A percentile compares a stretch with the other conserved stretches of the same genome.
phyloP scores from a whole-genome alignment of 371 early-diverging fungal species.

The Mucor plumbeus region DNA sequence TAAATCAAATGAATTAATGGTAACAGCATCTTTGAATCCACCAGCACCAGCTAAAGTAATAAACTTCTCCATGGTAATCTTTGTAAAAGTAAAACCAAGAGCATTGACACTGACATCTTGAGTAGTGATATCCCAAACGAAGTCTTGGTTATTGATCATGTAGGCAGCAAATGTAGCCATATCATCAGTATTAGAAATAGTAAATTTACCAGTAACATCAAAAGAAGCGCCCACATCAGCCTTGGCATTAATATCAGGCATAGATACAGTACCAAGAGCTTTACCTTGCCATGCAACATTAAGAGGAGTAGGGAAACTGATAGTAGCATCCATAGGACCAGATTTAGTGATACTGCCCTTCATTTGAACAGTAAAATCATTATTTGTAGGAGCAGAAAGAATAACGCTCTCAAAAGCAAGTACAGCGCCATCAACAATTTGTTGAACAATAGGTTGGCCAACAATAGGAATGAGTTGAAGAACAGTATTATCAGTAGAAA shows the following conservation, averaged over 20 bases:
- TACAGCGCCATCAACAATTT: constrained; percentile 55
- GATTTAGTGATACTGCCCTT: constrained; percentile 60
- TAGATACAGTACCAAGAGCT: constrained; percentile 52
- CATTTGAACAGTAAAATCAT: constrained; percentile 58
- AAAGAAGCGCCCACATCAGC: constrained; percentile 57
- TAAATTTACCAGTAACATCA: constrained; percentile 52
- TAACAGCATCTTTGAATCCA: constrained; percentile 59
- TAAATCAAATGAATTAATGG: constrained; percentile 58
- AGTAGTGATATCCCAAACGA: constrained; percentile 61
- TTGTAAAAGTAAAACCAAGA: constrained; percentile 60
- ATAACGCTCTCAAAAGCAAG: constrained; percentile 55
- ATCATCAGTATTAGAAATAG: constrained; percentile 44
- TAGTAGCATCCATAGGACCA: constrained; percentile 67
- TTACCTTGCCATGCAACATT: constrained; percentile 56
- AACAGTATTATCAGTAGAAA: constrained; percentile 51
- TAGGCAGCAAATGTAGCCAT: constrained; percentile 59
- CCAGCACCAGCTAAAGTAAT: constrained; percentile 59
- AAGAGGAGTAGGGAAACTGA: constrained; percentile 57
- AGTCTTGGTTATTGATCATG: constrained; percentile 60
- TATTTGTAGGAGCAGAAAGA: constrained; percentile 57
- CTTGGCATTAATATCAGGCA: constrained; percentile 51
- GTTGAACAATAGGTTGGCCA: constrained; percentile 65
- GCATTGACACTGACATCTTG: constrained; percentile 57
- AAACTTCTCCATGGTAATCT: constrained; percentile 56
- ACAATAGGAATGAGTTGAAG: constrained; percentile 58